Percentiles rank a stretch among this genome's conserved stretches.
Conservation (phyloP, 2,329 filamentous ascomycete species). For the Colletotrichum filicis region DNA sequence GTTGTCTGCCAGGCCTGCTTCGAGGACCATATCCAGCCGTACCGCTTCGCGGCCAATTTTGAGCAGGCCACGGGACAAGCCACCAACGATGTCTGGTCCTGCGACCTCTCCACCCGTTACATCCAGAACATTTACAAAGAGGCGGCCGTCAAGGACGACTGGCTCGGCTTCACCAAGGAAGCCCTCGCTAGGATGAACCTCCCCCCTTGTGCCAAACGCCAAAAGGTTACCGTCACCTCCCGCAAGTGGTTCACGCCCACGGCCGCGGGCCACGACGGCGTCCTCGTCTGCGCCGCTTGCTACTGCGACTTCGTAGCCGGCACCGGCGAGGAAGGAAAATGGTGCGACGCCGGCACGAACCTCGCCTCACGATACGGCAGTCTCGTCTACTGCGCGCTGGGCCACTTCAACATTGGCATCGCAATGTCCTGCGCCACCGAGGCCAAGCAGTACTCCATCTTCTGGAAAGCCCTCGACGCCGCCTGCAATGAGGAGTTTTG, state of each 20-base stretch:
- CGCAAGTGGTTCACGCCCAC: conserved; percentile 47
- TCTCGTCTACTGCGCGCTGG: conserved; percentile 42
- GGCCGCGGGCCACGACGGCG: conserved; percentile 35
- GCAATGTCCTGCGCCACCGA: conserved; percentile 44
- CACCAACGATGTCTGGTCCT: conserved; percentile 45
- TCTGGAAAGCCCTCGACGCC: conserved; percentile 46
- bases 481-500: conserved; percentile 45
- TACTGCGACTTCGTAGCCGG: conserved; percentile 49
- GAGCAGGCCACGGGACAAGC: conserved; percentile 39
- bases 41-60: conserved; percentile 45
- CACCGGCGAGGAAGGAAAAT: conserved; percentile 43
- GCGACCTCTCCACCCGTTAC: conserved; percentile 46
- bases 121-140: conserved; percentile 43
- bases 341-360: conserved; percentile 32
- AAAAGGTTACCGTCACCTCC: conserved; percentile 36
- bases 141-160: conserved; percentile 39
- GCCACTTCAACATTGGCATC: conserved; percentile 43
- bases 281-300: conserved; percentile 50
- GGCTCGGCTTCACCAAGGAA: conserved; percentile 46
- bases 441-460: conserved; percentile 43
- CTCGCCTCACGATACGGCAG: conserved; percentile 33
- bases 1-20: conserved; percentile 52
- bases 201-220: conserved; percentile 41
- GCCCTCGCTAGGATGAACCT: conserved; percentile 42
- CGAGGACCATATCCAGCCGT: conserved; percentile 44